Evolutionary conservation across 1,284 basidiomycete species (phyloP), one percentile per base, ranked within the genome.

Genomic region (Rhodotorula sp.): DNA sequence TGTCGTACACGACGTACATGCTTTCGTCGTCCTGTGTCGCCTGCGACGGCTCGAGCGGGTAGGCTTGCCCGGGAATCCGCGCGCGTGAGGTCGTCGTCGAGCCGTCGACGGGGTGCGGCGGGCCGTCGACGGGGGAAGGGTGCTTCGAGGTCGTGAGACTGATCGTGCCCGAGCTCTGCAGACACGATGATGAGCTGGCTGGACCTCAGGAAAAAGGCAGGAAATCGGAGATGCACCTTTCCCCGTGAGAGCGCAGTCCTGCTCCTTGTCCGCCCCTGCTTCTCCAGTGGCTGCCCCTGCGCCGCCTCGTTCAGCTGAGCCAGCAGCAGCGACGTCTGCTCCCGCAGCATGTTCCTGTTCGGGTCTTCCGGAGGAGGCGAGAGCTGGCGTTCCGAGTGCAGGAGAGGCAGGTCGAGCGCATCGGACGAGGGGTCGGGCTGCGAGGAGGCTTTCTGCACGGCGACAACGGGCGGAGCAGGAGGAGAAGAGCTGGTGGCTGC

Each of bases 1-100:
- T 59, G 45, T 74, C 71, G 56, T 61, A 74, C 12, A 53, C 46
- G 27, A 74, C 68, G 21, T 58, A 54, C 44, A 72, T 17, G 50
- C 61, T 61, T 21, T 70, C 67, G 53, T 66, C 64, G 1, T 70
- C 66, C 52, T 66, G 59, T 48, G 60, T 66, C 34, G 49, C 57
- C 55, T 61, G 50, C 16, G 60, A 56, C 21, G 56, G 66, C 9
- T 61, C 54, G 17, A 23, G 41, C 14, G 57, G 17, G 52, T 34
- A 49, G 5, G 53, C 56, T 7, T 52, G 49, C 1, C 64, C 61
- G 44, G 55, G 52, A n/a, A 49, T 58, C 34, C 64, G 23, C 25
- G 25, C 21, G 59, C 16, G 61, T 34, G 50, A 21, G 7, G 48
- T 34, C 17, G 23, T 27, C 7, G 50, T 25, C 5, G 25, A 42